A percentile compares a stretch with the other conserved stretches of the same genome.
phyloP scores from a whole-genome alignment of 306 rosid genomes.

The Trifolium repens region DNA sequence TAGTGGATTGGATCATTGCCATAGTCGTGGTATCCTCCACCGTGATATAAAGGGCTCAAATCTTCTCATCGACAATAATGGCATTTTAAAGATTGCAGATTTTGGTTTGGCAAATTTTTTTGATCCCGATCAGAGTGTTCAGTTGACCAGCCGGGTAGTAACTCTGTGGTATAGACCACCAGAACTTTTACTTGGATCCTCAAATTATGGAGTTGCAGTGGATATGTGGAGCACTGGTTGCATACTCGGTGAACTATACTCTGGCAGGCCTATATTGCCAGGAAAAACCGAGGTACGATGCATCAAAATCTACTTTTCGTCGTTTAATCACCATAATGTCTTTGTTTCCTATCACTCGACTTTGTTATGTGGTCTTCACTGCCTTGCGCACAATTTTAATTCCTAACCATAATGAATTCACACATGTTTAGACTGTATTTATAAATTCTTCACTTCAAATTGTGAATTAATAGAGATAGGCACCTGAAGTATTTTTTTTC shows the following conservation, averaged over 20 bases:
- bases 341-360: neutral
- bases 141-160: slow-evolving; percentile 89
- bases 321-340: slow-evolving; percentile 16
- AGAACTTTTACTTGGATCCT: slow-evolving; percentile 91
- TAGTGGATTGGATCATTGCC: slow-evolving; percentile 88
- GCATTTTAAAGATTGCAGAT: slow-evolving; percentile 91
- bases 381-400: neutral
- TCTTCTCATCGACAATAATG: slow-evolving; percentile 81
- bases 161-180: slow-evolving; percentile 99
- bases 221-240: slow-evolving; percentile 98
- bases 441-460: slow-evolving; percentile 1
- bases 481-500: slow-evolving; percentile 33
- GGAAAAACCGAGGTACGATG: slow-evolving; percentile 91
- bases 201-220: slow-evolving; percentile 87
- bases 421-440: slow-evolving; percentile 26
- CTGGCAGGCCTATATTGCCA: slow-evolving; percentile 89
- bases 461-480: slow-evolving; percentile 14
- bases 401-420: slow-evolving; percentile 23
- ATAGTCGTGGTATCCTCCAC: slow-evolving; percentile 84
- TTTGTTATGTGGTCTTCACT: slow-evolving; percentile 18
- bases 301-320: slow-evolving; percentile 14
- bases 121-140: slow-evolving; percentile 68
- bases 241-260: slow-evolving; percentile 86
- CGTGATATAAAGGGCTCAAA: slow-evolving; percentile 99
- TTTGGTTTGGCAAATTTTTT: slow-evolving; percentile 86